phyloP scores from a whole-genome alignment of 768 basidiomycete genomes.

The Clitopilus passeckerianus region DNA sequence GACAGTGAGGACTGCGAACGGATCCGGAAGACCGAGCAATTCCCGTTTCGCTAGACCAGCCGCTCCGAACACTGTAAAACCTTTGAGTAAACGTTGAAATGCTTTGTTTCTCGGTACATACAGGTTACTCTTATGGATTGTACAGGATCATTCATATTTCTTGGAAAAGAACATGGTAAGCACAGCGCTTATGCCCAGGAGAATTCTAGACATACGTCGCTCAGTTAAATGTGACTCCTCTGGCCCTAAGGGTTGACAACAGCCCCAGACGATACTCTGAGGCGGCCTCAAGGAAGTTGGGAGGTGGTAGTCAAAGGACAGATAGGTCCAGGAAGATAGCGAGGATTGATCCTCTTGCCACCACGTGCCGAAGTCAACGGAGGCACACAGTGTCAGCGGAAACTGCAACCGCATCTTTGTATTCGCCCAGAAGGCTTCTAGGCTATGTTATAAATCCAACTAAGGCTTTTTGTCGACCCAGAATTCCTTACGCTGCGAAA shows the following conservation, averaged over 20 bases:
- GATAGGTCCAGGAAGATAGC: not conserved
- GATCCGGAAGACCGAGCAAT: conserved; percentile 78
- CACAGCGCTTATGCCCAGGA: not conserved
- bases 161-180: conserved; percentile 9
- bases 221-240: conserved; percentile 1
- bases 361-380: not conserved
- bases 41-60: conserved; percentile 72
- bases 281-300: not conserved
- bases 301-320: not conserved
- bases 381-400: not conserved
- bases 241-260: conserved; percentile 4
- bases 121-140: conserved; percentile 45
- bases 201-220: conserved; percentile 24
- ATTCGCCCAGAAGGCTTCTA: not conserved
- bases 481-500: too few relatives aligned
- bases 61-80: conserved; percentile 66
- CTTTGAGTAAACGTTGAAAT: conserved; percentile 3
- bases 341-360: not conserved
- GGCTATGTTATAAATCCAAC: not conserved
- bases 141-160: conserved; percentile 43
- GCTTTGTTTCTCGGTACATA: conserved; percentile 20
- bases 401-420: not conserved
- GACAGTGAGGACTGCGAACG: conserved; percentile 84
- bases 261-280: not conserved
- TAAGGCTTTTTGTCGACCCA: too few relatives aligned